phyloP scores from a whole-genome alignment of 1,139 yeast species.

The Yamadazyma dushanensis region DNA sequence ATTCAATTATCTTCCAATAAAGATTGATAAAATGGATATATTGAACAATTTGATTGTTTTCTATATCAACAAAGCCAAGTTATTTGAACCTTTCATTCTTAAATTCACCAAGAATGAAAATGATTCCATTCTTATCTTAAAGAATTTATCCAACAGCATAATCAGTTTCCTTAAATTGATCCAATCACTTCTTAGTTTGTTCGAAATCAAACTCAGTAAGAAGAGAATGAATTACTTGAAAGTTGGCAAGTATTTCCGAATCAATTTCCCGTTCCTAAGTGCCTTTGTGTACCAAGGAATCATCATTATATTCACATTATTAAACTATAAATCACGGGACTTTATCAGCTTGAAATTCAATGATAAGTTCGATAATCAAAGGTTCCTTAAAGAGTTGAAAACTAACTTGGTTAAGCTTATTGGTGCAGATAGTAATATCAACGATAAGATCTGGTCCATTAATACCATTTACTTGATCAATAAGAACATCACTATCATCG shows the following conservation, averaged over 20 bases:
- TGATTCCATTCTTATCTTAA: constrained; percentile 25
- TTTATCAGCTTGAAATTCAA: constrained; percentile 25
- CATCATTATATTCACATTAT: constrained; percentile 49
- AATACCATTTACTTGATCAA: constrained; percentile 35
- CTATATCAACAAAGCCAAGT: constrained; percentile 50
- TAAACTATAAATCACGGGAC: constrained; percentile 42
- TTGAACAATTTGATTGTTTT: constrained; percentile 46
- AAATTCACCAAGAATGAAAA: constrained; percentile 32
- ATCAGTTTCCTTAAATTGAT: constrained; percentile 37
- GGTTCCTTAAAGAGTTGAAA: constrained; percentile 28
- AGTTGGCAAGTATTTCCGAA: constrained; percentile 36
- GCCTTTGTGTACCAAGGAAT: constrained; percentile 53
- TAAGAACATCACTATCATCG: constrained; percentile 32
- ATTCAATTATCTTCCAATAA: constrained; percentile 24
- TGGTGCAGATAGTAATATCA: constrained; percentile 22
- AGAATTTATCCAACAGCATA: constrained; percentile 37
- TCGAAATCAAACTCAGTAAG: constrained; percentile 18
- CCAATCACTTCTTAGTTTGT: constrained; percentile 14
- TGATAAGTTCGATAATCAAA: constrained; percentile 18
- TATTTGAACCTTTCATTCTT: constrained; percentile 52
- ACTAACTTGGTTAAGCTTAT: constrained; percentile 24
- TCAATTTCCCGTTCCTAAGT: constrained; percentile 47
- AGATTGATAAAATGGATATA: constrained; percentile 36
- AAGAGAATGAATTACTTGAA: constrained; percentile 23
- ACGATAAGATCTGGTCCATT: constrained; percentile 36